These are phyloP conservation scores for Fusarium citri DNA, from an alignment of 2,329 filamentous ascomycete genomes.

Conservation along the genomic window DNA sequence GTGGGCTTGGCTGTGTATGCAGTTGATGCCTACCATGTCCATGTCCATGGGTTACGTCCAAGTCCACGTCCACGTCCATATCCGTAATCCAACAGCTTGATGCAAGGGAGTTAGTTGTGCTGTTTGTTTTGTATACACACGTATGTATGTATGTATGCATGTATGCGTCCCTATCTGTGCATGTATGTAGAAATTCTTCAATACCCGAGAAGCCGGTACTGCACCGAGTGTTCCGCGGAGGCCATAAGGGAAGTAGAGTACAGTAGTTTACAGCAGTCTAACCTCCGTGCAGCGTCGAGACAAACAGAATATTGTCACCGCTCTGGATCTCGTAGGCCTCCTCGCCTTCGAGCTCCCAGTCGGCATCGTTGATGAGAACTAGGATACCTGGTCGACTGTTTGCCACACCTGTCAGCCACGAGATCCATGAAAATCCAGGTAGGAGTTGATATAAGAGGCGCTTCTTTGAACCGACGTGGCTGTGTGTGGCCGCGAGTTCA, in stretches of 20 bases:
- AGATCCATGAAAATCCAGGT: conserved; percentile 13
- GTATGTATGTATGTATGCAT: conserved; percentile 16
- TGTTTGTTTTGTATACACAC: conserved; percentile 5
- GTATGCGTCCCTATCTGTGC: conserved; percentile 10
- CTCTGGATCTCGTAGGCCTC: conserved; percentile 86
- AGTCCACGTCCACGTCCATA: background rate
- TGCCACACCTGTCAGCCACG: conserved; percentile 46
- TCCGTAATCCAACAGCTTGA: conserved; percentile 25
- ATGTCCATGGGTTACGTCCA: conserved; percentile 2
- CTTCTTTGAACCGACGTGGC: conserved; percentile 8
- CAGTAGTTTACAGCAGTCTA: conserved; percentile 55
- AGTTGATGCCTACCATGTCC: conserved; percentile 27
- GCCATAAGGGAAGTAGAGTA: conserved; percentile 13
- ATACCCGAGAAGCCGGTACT: conserved; percentile 18
- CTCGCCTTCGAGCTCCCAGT: conserved; percentile 98
- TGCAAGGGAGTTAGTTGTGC: conserved; percentile 39
- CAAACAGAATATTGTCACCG: conserved; percentile 91
- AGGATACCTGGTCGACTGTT: conserved; percentile 91
- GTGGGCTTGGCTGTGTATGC: conserved; percentile 28
- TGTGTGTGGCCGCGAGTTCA: conserved; percentile 22
- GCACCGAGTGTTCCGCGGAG: conserved; percentile 21
- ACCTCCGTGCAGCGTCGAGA: conserved; percentile 95
- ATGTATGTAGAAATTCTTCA: conserved; percentile 36
- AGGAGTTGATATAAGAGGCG: background rate
- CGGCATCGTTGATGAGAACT: conserved; percentile 95